phyloP scores from a whole-genome alignment of 345 rosid genomes.

The Trapa bicornis region DNA sequence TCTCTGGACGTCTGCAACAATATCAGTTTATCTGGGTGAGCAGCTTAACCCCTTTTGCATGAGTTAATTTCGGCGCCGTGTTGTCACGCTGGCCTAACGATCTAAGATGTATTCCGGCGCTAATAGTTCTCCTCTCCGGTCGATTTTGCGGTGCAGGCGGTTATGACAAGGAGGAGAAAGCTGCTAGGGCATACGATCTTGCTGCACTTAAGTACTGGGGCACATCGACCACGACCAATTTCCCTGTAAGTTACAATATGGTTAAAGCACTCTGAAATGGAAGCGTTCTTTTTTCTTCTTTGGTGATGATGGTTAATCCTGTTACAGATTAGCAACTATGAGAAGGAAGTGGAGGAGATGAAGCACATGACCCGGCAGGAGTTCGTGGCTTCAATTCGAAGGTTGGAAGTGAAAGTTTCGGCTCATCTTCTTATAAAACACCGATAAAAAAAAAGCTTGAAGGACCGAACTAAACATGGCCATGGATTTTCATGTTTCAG shows the following conservation, averaged over 20 bases:
- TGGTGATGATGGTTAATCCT: neutral
- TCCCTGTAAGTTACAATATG: slow-evolving; percentile 37
- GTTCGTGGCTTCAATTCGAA: slow-evolving; percentile 90
- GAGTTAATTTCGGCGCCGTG: neutral
- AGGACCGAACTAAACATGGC: no score
- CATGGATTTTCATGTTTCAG: slow-evolving; percentile 19
- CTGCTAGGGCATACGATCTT: slow-evolving; percentile 92
- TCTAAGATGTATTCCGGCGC: neutral
- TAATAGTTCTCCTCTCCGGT: neutral
- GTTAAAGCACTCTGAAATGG: neutral
- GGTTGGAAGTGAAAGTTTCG: slow-evolving; percentile 21
- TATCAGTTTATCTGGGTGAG: slow-evolving; percentile 83
- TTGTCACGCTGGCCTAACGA: neutral
- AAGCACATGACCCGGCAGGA: slow-evolving; percentile 98
- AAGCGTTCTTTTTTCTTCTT: no score
- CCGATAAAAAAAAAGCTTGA: neutral
- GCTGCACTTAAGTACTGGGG: slow-evolving; percentile 99
- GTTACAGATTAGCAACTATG: slow-evolving; percentile 74
- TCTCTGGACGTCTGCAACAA: neutral
- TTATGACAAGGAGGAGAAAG: slow-evolving; percentile 98
- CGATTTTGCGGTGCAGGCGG: slow-evolving; percentile 43
- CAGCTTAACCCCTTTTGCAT: neutral
- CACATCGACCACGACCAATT: slow-evolving; percentile 87
- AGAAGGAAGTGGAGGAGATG: slow-evolving; percentile 97
- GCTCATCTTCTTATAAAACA: neutral